phyloP scores from a whole-genome alignment of 2,329 filamentous ascomycete species.

The Fusarium sp. region DNA sequence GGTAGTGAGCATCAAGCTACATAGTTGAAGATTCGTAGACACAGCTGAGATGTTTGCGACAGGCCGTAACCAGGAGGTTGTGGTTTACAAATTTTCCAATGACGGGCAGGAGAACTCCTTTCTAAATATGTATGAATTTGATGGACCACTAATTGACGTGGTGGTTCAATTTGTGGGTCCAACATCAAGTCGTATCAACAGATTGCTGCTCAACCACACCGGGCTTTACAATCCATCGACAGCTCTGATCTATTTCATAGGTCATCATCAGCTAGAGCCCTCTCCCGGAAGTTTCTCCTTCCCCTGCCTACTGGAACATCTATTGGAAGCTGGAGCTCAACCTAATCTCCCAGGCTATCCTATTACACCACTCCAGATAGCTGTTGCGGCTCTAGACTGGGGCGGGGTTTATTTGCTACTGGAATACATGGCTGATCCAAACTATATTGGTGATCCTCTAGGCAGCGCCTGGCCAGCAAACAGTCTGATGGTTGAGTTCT shows the following conservation, averaged over 20 bases:
- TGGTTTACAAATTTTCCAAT: no score
- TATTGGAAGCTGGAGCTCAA: background rate
- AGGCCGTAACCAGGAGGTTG: background rate
- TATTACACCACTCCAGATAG: fast-evolving
- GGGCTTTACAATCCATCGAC: background rate
- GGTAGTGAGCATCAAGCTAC: no score
- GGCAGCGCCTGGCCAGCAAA: fast-evolving
- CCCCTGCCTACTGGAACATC: background rate
- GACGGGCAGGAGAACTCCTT: no score
- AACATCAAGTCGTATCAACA: fast-evolving
- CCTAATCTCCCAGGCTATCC: fast-evolving
- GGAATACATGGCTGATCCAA: fast-evolving
- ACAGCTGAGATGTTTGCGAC: background rate
- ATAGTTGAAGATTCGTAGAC: no score
- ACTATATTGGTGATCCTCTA: fast-evolving
- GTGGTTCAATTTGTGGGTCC: fast-evolving
- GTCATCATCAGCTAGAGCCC: background rate
- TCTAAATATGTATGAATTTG: background rate
- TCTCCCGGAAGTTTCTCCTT: no score
- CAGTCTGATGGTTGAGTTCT: fast-evolving
- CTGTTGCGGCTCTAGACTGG: fast-evolving
- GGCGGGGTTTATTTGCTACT: fast-evolving
- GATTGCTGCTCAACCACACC: fast-evolving
- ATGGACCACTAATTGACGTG: fast-evolving
- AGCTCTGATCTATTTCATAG: fast-evolving